A percentile compares a stretch with the other conserved stretches of the same genome.
phyloP scores from a whole-genome alignment of 2,329 filamentous ascomycete species.

The Fusarium coicis region DNA sequence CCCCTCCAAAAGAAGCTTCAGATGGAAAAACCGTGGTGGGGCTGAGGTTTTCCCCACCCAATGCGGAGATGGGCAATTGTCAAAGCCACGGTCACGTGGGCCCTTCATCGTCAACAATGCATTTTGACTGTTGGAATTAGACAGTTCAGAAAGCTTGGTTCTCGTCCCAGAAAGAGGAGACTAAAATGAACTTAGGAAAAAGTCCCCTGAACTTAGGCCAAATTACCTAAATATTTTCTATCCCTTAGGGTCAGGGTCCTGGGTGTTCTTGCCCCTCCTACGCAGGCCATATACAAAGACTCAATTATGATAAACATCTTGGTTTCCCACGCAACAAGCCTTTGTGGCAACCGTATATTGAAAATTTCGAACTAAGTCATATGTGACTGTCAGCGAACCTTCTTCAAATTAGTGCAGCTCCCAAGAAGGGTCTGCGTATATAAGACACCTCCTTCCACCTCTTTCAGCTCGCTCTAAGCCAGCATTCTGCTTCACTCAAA shows the following conservation, averaged over 20 bases:
- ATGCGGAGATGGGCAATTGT: conserved; percentile 33
- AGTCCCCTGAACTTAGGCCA: not conserved
- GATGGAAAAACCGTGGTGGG: conserved; percentile 39
- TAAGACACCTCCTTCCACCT: not conserved
- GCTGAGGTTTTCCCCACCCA: conserved; percentile 30
- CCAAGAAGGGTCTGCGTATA: too few species aligned
- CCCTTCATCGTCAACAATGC: not conserved
- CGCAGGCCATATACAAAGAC: not conserved
- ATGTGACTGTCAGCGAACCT: not conserved
- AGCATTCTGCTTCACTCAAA: fast-evolving
- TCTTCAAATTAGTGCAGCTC: not conserved
- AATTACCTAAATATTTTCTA: not conserved
- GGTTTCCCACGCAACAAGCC: not conserved
- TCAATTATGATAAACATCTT: not conserved
- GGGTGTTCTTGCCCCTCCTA: not conserved
- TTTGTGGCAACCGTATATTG: fast-evolving
- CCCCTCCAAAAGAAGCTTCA: conserved; percentile 41
- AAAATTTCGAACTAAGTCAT: not conserved
- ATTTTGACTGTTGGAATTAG: not conserved
- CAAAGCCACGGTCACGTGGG: conserved; percentile 24
- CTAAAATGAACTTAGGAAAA: not conserved
- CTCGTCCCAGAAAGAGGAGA: not conserved
- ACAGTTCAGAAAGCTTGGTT: too few species aligned
- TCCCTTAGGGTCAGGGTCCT: not conserved
- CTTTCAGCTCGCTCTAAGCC: not conserved